Base-by-base conservation (phyloP, 1,139 yeast genomes). In the Wickerhamomyces sp. region DNA sequence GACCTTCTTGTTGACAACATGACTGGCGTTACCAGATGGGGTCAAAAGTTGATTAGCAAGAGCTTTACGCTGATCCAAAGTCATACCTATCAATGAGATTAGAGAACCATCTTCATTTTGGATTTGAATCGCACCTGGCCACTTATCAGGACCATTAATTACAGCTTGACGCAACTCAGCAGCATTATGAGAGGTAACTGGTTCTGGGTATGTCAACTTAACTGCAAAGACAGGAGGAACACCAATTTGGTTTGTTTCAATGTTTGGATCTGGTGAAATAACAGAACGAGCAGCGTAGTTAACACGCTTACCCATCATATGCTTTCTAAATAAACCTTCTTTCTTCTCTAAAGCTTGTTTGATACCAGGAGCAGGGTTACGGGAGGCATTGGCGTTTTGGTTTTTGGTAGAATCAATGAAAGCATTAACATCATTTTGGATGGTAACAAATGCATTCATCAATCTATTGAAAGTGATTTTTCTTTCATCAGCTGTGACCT, bases 291-390 rank as follows among this genome's bases (percentile, higher is more conserved):
- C 99, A 50, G 99, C 98, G 61, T 87, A 91, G 66, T 94, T 94
- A 50, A 94, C 99, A 73, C 99, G 89, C 75, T 94, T 94, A 67
- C 99, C 99, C 99, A 94, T 94, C 99, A 94, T 93, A 63, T 94
- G 96, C 67, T 91, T 93, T 75, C 99, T 83, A 75, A 93, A 93
- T 57, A 93, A 76, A 66, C 99, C 99, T 71, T 94, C 99, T 66
- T 94, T 94, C 83, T 94, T 93, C 71, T 94, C 99, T 61, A 94
- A 74, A 6, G 96, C 96, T 73, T 94, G 99, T 66, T 94, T 93
- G 59, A 94, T 81, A 72, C 99, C 99, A 3, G 99, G 99, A 38
- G 96, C 91, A 29, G 79, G 66, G 54, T 79, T 81, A 39, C 82
- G 81, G 42, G 78, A 76, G 23, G 84, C 81, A 47, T 71, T 70